Evolutionary conservation across 441 rosid species (phyloP), one percentile per base, ranked within the genome.

Genomic region (Croton laevigatus): DNA sequence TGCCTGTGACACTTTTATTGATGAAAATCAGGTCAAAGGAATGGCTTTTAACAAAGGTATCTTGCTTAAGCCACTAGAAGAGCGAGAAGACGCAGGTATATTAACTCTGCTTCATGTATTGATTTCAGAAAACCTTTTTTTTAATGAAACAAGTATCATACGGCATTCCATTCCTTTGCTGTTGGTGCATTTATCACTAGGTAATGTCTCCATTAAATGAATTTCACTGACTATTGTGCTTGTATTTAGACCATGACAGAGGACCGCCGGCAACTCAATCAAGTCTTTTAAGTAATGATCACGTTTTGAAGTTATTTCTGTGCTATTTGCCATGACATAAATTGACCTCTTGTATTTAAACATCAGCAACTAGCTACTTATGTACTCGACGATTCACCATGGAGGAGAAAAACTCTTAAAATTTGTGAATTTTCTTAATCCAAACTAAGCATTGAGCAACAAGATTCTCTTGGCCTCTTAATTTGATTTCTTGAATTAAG

Each of bases 31-130:
- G 97, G 98, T 87, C 58, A 94, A 94, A 87, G 97, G 98, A 52
- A 94, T 91, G 98, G 93, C 97, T 73, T 86, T 85, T 65, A 88
- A 88, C 83, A 89, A 90, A 70, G 95, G 92, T 53, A 38, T 86
- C 62, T 36, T 80, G 69, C 83, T 91, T 58, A 85, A 77, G 42
- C 74, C 91, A n/a, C 70, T 82, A 19, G 79, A 80, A 71, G 98
- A 91, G 81, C 85, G 96, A 77, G 84, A 88, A 65, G 88, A 85
- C 75, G 97, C 98, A 72, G 97, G 97, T 85, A 78, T 36, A 22
- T 44, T 20, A 51, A 22, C 20, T 19, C 4, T 44, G 52, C 17
- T 20, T 59, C 48, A 20, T 3, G 44, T 66, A 6, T 52, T 66
- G 49, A 38, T 44, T 37, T 6, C 32, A 49, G 54, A 65, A 45